Base-by-base conservation (phyloP, 768 basidiomycete species). In the Russula olivacea region DNA sequence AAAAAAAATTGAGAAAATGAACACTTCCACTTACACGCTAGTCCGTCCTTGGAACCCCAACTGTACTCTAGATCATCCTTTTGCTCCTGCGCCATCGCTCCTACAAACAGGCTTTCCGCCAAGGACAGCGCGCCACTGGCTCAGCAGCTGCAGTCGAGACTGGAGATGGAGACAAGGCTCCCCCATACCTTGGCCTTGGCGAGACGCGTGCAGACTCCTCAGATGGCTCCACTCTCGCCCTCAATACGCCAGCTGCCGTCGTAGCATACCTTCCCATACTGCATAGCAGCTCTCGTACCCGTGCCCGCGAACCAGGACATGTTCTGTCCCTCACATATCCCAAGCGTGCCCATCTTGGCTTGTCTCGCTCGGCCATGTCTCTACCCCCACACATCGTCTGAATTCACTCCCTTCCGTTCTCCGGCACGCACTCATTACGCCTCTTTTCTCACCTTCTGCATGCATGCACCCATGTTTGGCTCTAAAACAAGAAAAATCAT, bases 21-120 rank as follows among this genome's bases (percentile, higher is more conserved):
- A 17, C 21, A 12, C 4, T 19, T 32, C 30, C 14, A 55, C 21
- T 14, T 8, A 15, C 12, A n/a, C 21, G 9, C n/a, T 21, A 19
- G 2, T 21, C 10, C 30, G 2, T 17, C 23, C n/a, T 23, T 11
- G 47, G 8, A 48, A 48, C 41, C 5, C 17, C 19, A 47, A 47
- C 6, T 15, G 3, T 21, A 14, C 4, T 21, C 4, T 19, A 56
- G 61, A 32, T 61, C 11, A 17, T 61, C 30, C 25, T 61, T 32
- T 30, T 61, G 14, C 54, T 61, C 38, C 54, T 61, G 11, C 60
- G 60, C 17, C 60, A 55, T n/a, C 60, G 54, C 25, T 61, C 60
- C 19, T 9, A 19, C 23, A 49, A 55, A 5, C 53, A 30, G 19
- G 23, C 60, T 4, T 61, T 54, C 34, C 32, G 52, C 15, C 53